phyloP scores from a whole-genome alignment of 495 filamentous ascomycete species.

The Neurospora pannonica region DNA sequence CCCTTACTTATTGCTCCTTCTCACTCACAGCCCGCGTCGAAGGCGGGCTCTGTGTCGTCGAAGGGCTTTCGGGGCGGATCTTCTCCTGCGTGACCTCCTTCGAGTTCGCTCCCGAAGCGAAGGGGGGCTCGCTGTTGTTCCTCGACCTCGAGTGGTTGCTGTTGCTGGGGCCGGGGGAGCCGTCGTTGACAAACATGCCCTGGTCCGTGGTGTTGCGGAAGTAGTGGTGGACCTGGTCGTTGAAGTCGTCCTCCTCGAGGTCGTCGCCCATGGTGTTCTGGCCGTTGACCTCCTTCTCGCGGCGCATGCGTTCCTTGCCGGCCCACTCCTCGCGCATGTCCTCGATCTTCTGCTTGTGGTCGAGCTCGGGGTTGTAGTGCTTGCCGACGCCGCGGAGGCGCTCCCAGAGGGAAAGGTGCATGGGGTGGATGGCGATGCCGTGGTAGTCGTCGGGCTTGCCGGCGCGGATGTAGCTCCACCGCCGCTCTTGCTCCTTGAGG shows the following conservation, averaged over 20 bases:
- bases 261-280: conserved; percentile 11
- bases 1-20: not conserved
- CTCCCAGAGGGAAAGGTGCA: conserved; percentile 78
- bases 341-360: conserved; percentile 68
- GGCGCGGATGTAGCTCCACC: conserved; percentile 69
- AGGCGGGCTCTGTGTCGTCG: not conserved
- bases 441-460: conserved; percentile 74
- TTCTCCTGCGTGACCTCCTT: not conserved
- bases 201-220: conserved; percentile 22
- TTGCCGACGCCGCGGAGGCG: conserved; percentile 59
- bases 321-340: conserved; percentile 54
- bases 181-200: not conserved
- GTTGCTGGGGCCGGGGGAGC: not conserved
- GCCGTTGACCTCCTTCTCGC: conserved; percentile 14
- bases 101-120: not conserved
- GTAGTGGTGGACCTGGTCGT: conserved; percentile 32
- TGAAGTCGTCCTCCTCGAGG: conserved; percentile 31
- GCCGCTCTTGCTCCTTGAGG: conserved; percentile 86
- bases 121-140: not conserved
- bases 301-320: conserved; percentile 20
- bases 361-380: conserved; percentile 66
- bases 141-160: not conserved
- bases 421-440: conserved; percentile 76
- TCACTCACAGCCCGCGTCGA: not conserved
- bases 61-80: not conserved